phyloP scores from a whole-genome alignment of 1,284 basidiomycete species.

The Marasmius oreades region DNA sequence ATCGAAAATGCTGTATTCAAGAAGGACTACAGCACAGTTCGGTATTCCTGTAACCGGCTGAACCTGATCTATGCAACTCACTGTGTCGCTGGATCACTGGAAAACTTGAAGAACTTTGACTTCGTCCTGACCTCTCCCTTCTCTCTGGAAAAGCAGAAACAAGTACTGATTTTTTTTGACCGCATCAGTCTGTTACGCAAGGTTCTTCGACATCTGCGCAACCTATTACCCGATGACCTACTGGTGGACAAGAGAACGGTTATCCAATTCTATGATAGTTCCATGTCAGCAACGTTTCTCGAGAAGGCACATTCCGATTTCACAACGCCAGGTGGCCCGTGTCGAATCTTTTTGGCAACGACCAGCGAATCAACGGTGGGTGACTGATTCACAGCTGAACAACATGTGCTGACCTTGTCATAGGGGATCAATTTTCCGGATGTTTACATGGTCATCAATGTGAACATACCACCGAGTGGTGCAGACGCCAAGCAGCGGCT shows the following conservation, averaged over 20 bases:
- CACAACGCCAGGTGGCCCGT: constrained; percentile 15
- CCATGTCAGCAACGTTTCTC: constrained; percentile 25
- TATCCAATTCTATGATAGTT: constrained; percentile 24
- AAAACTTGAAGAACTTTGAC: neutral
- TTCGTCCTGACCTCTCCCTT: neutral
- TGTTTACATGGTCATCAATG: constrained; percentile 14
- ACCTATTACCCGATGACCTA: constrained; percentile 7
- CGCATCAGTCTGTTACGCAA: constrained; percentile 9
- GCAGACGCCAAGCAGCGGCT: constrained; percentile 6
- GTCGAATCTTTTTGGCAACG: constrained; percentile 22
- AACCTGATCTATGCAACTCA: constrained; percentile 1
- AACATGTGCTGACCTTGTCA: neutral
- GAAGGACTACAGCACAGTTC: neutral
- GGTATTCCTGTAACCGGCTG: neutral
- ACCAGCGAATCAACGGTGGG: constrained; percentile 20
- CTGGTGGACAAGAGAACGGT: constrained; percentile 11
- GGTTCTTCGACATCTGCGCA: constrained; percentile 12
- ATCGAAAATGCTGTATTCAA: neutral
- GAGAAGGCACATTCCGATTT: constrained; percentile 17
- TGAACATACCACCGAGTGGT: constrained; percentile 4
- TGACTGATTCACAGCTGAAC: neutral
- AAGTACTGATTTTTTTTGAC: neutral
- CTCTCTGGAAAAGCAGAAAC: neutral
- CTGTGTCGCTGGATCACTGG: neutral
- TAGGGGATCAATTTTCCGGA: constrained; percentile 15